Percentiles rank a stretch among this genome's conserved stretches.
phyloP scores from a whole-genome alignment of 2,329 filamentous ascomycete species.

The Chaetomiaceae sp. region DNA sequence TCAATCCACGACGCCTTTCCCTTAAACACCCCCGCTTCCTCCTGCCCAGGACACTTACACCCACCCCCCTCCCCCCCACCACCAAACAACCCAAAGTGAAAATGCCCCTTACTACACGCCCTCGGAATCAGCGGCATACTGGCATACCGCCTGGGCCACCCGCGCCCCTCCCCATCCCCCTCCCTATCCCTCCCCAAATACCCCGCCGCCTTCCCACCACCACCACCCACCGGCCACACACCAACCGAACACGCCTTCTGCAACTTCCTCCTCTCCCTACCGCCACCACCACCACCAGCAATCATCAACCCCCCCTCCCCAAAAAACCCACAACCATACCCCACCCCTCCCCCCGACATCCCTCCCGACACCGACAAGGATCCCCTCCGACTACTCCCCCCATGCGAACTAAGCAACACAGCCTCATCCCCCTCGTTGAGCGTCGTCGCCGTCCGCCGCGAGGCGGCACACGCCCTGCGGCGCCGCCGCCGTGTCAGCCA shows the following conservation, averaged over 20 bases:
- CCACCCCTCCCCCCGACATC: not conserved
- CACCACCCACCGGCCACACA: not conserved
- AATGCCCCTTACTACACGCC: constrained; percentile 8
- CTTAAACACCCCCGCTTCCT: not conserved
- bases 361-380: too few relatives aligned
- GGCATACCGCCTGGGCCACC: not conserved
- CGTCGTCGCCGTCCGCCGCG: not conserved
- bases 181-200: not conserved
- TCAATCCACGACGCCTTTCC: constrained; percentile 43
- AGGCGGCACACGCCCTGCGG: too few relatives aligned
- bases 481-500: constrained; percentile 27
- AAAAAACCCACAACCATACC: too few relatives aligned
- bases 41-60: constrained; percentile 7
- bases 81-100: constrained; percentile 12
- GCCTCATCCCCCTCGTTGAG: not conserved
- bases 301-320: too few relatives aligned
- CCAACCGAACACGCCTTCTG: constrained; percentile 5
- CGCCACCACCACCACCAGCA: not conserved
- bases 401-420: not conserved
- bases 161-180: not conserved
- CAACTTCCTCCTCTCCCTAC: not conserved
- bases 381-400: not conserved
- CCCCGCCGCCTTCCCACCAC: not conserved
- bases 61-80: not conserved
- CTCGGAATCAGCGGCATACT: constrained; percentile 15